Conservation (phyloP, 495 filamentous ascomycete species). For the Symbiotaphrina buchneri region DNA sequence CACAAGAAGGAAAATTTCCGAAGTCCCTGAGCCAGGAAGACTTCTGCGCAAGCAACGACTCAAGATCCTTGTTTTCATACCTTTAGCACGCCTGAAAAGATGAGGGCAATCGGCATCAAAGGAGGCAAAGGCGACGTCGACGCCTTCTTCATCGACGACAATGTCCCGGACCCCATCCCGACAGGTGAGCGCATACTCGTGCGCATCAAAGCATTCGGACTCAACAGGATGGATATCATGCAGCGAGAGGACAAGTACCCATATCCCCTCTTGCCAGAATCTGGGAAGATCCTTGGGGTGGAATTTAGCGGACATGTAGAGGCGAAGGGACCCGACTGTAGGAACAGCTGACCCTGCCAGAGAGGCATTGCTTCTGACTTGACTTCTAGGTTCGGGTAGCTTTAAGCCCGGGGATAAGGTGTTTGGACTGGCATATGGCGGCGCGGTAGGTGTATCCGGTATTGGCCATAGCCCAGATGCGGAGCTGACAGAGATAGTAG, state of each 20-base stretch:
- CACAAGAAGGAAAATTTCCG: too few relatives aligned
- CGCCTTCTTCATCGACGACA: constrained; percentile 22
- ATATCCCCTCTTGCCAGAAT: constrained; percentile 54
- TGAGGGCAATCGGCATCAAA: too few relatives aligned
- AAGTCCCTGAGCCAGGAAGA: too few relatives aligned
- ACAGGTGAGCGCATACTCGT: constrained; percentile 39
- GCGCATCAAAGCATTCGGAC: constrained; percentile 60
- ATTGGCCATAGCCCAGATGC: too few relatives aligned
- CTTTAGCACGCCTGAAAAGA: too few relatives aligned
- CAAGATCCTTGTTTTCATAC: too few relatives aligned
- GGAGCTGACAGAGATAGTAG: too few relatives aligned
- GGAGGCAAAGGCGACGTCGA: constrained; percentile 29
- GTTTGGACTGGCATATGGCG: constrained; percentile 75
- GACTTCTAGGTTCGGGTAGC: constrained; percentile 11
- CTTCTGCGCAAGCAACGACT: too few relatives aligned
- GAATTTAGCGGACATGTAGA: constrained; percentile 66
- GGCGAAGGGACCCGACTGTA: constrained; percentile 19
- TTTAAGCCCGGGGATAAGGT: constrained; percentile 52
- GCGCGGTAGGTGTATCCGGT: too few relatives aligned
- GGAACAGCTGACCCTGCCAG: too few relatives aligned
- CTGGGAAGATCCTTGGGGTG: constrained; percentile 53
- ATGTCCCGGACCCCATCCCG: constrained; percentile 28
- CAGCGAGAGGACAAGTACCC: constrained; percentile 67
- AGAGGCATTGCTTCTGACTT: too few relatives aligned
- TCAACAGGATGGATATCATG: constrained; percentile 77